A percentile compares a stretch with the other conserved stretches of the same genome.
These are phyloP conservation scores for Coemansia sp. DNA, from an alignment of 192 early-diverging fungal species.

Conservation along the genomic window DNA sequence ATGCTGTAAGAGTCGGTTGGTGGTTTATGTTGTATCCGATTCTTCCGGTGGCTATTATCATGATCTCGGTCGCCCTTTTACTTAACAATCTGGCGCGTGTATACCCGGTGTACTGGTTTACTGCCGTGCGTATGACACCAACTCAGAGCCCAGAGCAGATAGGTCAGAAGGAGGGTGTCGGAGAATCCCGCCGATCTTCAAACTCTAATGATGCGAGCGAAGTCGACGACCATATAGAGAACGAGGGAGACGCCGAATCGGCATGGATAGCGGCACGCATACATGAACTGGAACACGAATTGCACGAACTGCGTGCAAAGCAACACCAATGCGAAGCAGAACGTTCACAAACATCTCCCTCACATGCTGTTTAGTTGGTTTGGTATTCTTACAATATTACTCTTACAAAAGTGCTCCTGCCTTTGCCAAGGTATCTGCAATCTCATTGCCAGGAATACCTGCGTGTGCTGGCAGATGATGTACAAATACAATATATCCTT, in stretches of 20 bases:
- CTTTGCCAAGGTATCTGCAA: constrained; percentile 48
- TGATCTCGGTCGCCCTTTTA: constrained; percentile 30
- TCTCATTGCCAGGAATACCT: constrained; percentile 42
- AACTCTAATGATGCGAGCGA: background rate
- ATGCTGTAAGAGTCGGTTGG: constrained; percentile 36
- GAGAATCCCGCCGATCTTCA: background rate
- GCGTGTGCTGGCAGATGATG: constrained; percentile 46
- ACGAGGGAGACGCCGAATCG: constrained; percentile 24
- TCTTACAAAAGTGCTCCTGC: constrained; percentile 38
- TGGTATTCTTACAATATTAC: background rate
- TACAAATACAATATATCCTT: constrained; percentile 36
- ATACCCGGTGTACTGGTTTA: constrained; percentile 51
- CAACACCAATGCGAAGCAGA: background rate
- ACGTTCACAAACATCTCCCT: background rate
- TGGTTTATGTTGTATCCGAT: constrained; percentile 53
- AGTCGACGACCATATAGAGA: constrained; percentile 20
- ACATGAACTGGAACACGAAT: constrained; percentile 31
- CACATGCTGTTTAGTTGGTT: background rate
- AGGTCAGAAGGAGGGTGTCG: background rate
- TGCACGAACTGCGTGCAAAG: constrained; percentile 7
- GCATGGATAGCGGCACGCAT: constrained; percentile 38
- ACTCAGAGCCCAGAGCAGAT: background rate
- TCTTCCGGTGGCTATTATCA: constrained; percentile 31
- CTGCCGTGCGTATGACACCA: constrained; percentile 18
- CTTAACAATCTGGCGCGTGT: constrained; percentile 46